Evolutionary conservation across 2,329 filamentous ascomycete genomes (phyloP), one percentile per base, ranked within the genome.

Genomic region (Teratosphaeria zuluensis): DNA sequence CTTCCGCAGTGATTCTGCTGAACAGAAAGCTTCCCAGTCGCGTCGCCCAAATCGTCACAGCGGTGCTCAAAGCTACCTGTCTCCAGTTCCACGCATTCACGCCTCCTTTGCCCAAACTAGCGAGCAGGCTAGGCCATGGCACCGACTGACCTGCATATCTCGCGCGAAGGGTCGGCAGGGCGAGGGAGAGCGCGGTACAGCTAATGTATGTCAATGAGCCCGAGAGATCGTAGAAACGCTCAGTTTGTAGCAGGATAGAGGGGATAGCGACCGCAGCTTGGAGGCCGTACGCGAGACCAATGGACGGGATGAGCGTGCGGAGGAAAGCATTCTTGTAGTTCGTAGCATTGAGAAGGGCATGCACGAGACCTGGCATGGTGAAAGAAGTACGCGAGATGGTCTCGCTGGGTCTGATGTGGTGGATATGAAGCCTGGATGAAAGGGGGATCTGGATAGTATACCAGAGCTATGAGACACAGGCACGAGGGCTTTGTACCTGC

Each of bases 201-300:
- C 83, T 82, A 42, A 88, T 77, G 68, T 86, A 87, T 2, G 85
- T 88, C 33, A 86, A 67, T 14, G 84, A 84, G 54, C 86, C 86
- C 1, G 83, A 85, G 54, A 86, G 71, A 68, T 89, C 86, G 69
- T 86, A 89, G 76, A 86, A 87, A 42, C 82, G 80, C 67, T 89
- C 86, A 6, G 82, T 81, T 65, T 84, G 79, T 33, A 76, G 74
- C 30, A 79, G 62, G 61, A 87, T 82, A 5, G 84, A 86, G 4
- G 86, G 86, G 1, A 85, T 69, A 4, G 83, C 85, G 6, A 83
- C 81, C 48, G 79, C 82, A 8, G 80, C 76, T 73, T 88, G 86
- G 53, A 88, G 76, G 1, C 81, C 81, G 64, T 84, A 84, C 1
- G 84, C 84, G 9, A 85, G 79, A 5, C 80, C 80, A 12, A 87